These are phyloP conservation scores for Lichenothelia convexa DNA, from an alignment of 495 filamentous ascomycete species.

Conservation along the genomic window DNA sequence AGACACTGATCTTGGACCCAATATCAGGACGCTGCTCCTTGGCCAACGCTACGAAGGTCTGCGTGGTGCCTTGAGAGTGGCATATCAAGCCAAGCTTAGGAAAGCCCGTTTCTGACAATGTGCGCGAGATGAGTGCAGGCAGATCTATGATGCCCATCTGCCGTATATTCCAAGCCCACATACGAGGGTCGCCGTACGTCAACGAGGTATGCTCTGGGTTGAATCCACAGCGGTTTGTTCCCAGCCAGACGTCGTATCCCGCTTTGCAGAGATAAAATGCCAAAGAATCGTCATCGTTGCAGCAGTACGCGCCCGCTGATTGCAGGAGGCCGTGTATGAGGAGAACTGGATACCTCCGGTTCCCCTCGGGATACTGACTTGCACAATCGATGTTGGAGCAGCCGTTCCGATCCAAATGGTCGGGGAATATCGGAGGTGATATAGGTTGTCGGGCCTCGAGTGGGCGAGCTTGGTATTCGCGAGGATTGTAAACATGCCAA, in stretches of 20 bases:
- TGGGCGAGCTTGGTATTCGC: slow-evolving; percentile 32
- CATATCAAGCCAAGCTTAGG: slow-evolving; percentile 65
- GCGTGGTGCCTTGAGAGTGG: slow-evolving; percentile 84
- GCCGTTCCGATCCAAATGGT: slow-evolving; percentile 15
- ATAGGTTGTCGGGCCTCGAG: slow-evolving; percentile 10
- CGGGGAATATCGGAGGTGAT: slow-evolving; percentile 21
- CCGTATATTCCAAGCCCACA: slow-evolving; percentile 96
- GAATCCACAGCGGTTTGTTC: slow-evolving; percentile 87
- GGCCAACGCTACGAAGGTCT: slow-evolving; percentile 76
- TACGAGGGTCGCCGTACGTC: slow-evolving; percentile 57
- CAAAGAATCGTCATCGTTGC: slow-evolving; percentile 75
- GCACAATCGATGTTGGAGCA: slow-evolving; percentile 14
- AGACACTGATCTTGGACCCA: slow-evolving; percentile 68
- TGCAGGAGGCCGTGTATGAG: slow-evolving; percentile 82
- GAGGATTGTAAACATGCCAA: slow-evolving; percentile 80
- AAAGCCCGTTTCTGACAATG: slow-evolving; percentile 69
- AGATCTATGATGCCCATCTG: slow-evolving; percentile 88
- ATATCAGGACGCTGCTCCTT: slow-evolving; percentile 86
- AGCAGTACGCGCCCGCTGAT: slow-evolving; percentile 71
- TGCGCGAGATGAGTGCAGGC: slow-evolving; percentile 68
- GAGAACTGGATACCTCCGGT: slow-evolving; percentile 68
- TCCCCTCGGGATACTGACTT: slow-evolving; percentile 10
- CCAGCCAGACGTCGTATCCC: slow-evolving; percentile 94
- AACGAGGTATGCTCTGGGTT: slow-evolving; percentile 55
- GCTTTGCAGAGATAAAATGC: slow-evolving; percentile 85